A percentile compares a stretch with the other conserved stretches of the same genome.
These are phyloP conservation scores for Ostreobium quekettii DNA, from an alignment of 139 green algal genomes.

Conservation along the genomic window DNA sequence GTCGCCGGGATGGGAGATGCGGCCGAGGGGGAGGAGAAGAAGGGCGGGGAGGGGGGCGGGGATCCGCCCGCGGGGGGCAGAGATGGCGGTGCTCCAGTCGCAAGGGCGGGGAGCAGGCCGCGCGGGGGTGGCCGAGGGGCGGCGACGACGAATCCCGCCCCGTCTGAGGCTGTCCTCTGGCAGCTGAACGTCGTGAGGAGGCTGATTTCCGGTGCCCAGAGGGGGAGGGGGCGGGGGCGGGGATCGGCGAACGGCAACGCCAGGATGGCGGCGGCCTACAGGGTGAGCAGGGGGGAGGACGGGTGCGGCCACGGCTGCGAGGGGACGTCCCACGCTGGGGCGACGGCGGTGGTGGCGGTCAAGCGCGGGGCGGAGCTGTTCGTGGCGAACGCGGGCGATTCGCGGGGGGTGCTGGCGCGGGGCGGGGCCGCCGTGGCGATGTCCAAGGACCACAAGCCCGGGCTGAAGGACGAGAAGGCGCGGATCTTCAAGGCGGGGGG, in stretches of 20 bases:
- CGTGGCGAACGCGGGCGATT: conserved; percentile 88
- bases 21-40: conserved; percentile 10
- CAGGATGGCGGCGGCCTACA: too few species aligned
- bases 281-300: neutral
- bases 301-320: neutral
- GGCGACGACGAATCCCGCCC: neutral
- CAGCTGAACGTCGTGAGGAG: conserved; percentile 31
- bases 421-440: conserved; percentile 51
- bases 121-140: neutral
- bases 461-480: conserved; percentile 52
- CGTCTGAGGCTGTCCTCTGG: conserved; percentile 24
- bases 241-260: neutral
- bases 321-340: conserved; percentile 47
- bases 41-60: neutral
- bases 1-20: too few species aligned
- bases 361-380: conserved; percentile 56
- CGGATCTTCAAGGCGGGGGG: conserved; percentile 77
- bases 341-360: conserved; percentile 82
- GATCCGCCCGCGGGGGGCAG: too few species aligned
- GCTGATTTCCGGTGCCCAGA: conserved; percentile 16
- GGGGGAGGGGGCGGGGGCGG: neutral
- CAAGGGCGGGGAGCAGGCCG: neutral
- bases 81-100: too few species aligned
- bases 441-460: conserved; percentile 81
- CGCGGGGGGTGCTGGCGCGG: conserved; percentile 66